Percentiles rank a stretch among this genome's conserved stretches.
These are phyloP conservation scores for Hirsutella thompsonii DNA, from an alignment of 2,329 filamentous ascomycete species.

Conservation along the genomic window DNA sequence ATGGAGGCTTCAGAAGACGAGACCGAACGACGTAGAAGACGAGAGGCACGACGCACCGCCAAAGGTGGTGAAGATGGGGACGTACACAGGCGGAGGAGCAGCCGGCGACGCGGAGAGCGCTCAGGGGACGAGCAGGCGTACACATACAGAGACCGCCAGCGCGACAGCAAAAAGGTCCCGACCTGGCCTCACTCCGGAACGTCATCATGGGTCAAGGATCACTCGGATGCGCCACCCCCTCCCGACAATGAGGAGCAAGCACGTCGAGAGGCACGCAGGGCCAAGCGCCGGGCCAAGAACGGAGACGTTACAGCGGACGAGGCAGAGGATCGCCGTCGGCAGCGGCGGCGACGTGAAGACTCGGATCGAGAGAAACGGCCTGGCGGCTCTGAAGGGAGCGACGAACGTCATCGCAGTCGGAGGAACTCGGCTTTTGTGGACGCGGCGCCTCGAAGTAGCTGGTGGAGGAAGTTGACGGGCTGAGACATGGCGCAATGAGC, in stretches of 20 bases:
- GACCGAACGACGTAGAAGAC: constrained; percentile 38
- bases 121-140: constrained; percentile 33
- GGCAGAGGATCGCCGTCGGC: constrained; percentile 28
- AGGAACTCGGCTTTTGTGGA: constrained; percentile 30
- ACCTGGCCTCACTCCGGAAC: constrained; percentile 52
- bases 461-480: constrained; percentile 45
- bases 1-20: constrained; percentile 32
- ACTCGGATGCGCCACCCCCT: constrained; percentile 47
- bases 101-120: constrained; percentile 27
- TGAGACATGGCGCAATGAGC: constrained; percentile 6
- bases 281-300: constrained; percentile 29
- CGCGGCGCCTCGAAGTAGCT: constrained; percentile 38
- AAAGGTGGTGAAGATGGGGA: constrained; percentile 27
- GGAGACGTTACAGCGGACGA: constrained; percentile 29
- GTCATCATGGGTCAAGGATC: constrained; percentile 53
- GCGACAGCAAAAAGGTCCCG: constrained; percentile 21
- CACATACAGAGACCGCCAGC: constrained; percentile 21
- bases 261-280: constrained; percentile 33
- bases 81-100: constrained; percentile 17
- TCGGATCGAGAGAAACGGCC: constrained; percentile 12
- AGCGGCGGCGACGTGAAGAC: constrained; percentile 29
- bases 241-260: constrained; percentile 38
- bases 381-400: constrained; percentile 27
- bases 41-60: constrained; percentile 36
- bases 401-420: constrained; percentile 28